A percentile compares a stretch with the other conserved stretches of the same genome.
Evolutionary conservation across 2,329 filamentous ascomycete species (phyloP).

Genomic region (Colletotrichum karsti): DNA sequence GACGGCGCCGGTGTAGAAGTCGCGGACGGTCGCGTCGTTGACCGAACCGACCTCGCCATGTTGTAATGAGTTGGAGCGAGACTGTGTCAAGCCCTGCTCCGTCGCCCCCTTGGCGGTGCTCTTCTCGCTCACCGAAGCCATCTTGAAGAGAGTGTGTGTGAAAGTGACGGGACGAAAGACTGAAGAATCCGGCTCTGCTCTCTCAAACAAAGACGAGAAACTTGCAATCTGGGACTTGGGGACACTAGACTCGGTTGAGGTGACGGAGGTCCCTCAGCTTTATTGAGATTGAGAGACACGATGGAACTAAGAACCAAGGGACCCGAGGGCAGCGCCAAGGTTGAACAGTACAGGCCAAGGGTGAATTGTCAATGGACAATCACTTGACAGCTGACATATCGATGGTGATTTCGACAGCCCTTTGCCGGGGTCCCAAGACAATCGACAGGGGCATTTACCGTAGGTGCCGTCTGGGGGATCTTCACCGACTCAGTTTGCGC

Average conservation of each 20-base stretch:
- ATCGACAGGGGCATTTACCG: conserved; percentile 11
- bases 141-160: background rate
- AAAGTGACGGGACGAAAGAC: background rate
- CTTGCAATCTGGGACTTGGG: background rate
- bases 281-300: conserved; percentile 6
- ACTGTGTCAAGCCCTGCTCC: conserved; percentile 3
- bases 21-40: conserved; percentile 38
- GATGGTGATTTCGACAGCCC: conserved; percentile 7
- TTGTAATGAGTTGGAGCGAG: conserved; percentile 15
- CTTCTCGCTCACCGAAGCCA: conserved; percentile 22
- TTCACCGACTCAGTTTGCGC: background rate
- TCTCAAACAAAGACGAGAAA: conserved; percentile 28
- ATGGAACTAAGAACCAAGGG: background rate
- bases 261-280: conserved; percentile 2
- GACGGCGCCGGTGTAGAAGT: conserved; percentile 46
- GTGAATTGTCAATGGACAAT: background rate
- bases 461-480: background rate
- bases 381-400: conserved; percentile 10
- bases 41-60: conserved; percentile 14
- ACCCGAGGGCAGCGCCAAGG: background rate
- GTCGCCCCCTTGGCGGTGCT: conserved; percentile 6
- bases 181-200: conserved; percentile 2
- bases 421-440: background rate
- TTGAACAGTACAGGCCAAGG: background rate
- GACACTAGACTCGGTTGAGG: background rate